phyloP scores from a whole-genome alignment of 768 basidiomycete species.

The Tephrocybe sp. region DNA sequence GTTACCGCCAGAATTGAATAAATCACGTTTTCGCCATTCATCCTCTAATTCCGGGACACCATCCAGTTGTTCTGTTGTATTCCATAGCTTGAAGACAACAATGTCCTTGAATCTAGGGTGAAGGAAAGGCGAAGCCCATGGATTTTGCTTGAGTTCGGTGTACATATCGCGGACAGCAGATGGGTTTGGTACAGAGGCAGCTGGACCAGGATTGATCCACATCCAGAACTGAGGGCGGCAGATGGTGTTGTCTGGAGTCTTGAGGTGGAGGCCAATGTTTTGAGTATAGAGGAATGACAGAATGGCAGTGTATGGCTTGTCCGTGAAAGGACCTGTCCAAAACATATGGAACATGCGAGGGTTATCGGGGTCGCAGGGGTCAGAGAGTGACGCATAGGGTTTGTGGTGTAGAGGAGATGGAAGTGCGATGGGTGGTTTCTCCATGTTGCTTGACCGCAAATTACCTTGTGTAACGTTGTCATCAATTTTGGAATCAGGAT shows the following conservation, averaged over 20 bases:
- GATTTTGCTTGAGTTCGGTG: slow-evolving; percentile 75
- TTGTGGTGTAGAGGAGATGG: slow-evolving; percentile 52
- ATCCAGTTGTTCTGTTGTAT: slow-evolving; percentile 96
- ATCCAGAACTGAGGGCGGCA: slow-evolving; percentile 96
- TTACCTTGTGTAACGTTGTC: slow-evolving; percentile 56
- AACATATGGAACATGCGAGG: slow-evolving; percentile 97
- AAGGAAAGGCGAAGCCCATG: slow-evolving; percentile 95
- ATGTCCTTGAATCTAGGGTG: slow-evolving; percentile 90
- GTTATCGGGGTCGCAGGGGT: slow-evolving; percentile 80
- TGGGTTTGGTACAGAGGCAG: slow-evolving; percentile 85
- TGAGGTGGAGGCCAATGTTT: slow-evolving; percentile 80
- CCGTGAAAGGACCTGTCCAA: slow-evolving; percentile 98
- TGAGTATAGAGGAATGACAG: slow-evolving; percentile 96
- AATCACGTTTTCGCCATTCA: slow-evolving; percentile 82
- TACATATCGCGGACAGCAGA: slow-evolving; percentile 82
- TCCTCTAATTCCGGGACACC: slow-evolving; percentile 85
- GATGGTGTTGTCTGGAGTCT: slow-evolving; percentile 45
- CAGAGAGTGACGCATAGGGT: slow-evolving; percentile 54
- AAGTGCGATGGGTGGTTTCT: slow-evolving; percentile 47
- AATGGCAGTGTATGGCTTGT: slow-evolving; percentile 96
- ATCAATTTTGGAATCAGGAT: slow-evolving; percentile 29
- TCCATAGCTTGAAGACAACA: slow-evolving; percentile 97
- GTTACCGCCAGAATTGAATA: slow-evolving; percentile 88
- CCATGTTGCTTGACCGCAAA: slow-evolving; percentile 64
- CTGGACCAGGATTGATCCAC: slow-evolving; percentile 99